Evolutionary conservation across 1,284 basidiomycete genomes (phyloP).

Genomic region (Cryptococcus amylolentus): DNA sequence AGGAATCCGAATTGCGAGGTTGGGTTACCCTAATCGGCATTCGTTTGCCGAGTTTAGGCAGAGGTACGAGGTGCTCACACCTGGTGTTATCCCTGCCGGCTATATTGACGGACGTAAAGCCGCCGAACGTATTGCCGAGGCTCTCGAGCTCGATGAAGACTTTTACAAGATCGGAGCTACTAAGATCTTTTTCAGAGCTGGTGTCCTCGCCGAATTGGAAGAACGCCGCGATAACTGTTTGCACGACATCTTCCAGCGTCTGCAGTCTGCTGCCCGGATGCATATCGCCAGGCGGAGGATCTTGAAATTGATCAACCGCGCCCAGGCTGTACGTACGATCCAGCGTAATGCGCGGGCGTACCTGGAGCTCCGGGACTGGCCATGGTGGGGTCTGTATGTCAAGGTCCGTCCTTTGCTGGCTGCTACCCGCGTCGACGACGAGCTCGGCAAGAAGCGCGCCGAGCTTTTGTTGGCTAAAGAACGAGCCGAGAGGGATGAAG

Average conservation of each 20-base stretch:
- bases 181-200: conserved; percentile 99
- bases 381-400: conserved; percentile 98
- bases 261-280: conserved; percentile 83
- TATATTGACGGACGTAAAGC: conserved; percentile 98
- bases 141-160: conserved; percentile 79
- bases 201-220: conserved; percentile 95
- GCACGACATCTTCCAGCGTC: conserved; percentile 80
- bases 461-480: conserved; percentile 73
- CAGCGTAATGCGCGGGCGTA: conserved; percentile 93
- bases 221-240: conserved; percentile 83
- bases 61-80: conserved; percentile 93
- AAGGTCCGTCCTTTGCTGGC: conserved; percentile 90
- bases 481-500: conserved; percentile 75
- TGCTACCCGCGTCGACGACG: conserved; percentile 89
- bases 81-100: conserved; percentile 83
- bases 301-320: conserved; percentile 91
- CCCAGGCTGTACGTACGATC: conserved; percentile 84
- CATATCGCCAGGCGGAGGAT: conserved; percentile 85
- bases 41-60: conserved; percentile 97
- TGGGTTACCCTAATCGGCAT: conserved; percentile 94
- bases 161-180: conserved; percentile 91
- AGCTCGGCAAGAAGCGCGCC: conserved; percentile 80
- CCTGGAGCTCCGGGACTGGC: conserved; percentile 85
- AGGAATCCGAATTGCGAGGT: conserved; percentile 94
- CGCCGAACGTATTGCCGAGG: conserved; percentile 85